A percentile compares a stretch with the other conserved stretches of the same genome.
phyloP scores from a whole-genome alignment of 163 green algal species.

The Picocystis sp. region DNA sequence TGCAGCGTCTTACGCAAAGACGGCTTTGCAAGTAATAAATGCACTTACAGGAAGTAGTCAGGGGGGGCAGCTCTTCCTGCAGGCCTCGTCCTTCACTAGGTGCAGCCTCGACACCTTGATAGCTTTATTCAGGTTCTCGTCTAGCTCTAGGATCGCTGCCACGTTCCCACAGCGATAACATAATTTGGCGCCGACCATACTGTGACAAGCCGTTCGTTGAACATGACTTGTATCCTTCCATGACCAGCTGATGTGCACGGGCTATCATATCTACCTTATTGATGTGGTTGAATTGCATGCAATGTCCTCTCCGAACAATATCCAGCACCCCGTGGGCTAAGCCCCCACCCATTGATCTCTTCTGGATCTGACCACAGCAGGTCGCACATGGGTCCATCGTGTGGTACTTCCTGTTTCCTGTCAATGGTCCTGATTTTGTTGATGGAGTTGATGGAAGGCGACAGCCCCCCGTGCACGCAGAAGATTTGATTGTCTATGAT shows the following conservation, averaged over 20 bases:
- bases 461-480: conserved; percentile 91
- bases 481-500: conserved; percentile 91
- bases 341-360: conserved; percentile 90
- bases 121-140: conserved; percentile 76
- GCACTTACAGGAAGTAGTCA: conserved; percentile 75
- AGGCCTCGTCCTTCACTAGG: conserved; percentile 45
- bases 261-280: conserved; percentile 84
- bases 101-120: conserved; percentile 79
- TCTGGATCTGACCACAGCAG: conserved; percentile 95
- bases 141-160: conserved; percentile 93
- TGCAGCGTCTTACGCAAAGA: too few relatives aligned
- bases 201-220: conserved; percentile 91
- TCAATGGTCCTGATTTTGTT: conserved; percentile 91
- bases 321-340: conserved; percentile 81
- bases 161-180: conserved; percentile 92
- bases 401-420: conserved; percentile 90
- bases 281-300: conserved; percentile 67
- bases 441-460: conserved; percentile 81
- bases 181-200: conserved; percentile 95
- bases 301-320: conserved; percentile 97
- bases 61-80: conserved; percentile 66
- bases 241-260: conserved; percentile 94
- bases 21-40: too few relatives aligned
- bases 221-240: conserved; percentile 99
- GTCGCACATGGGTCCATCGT: conserved; percentile 98